Percentiles rank a stretch among this genome's conserved stretches.
Conservation (phyloP, 2,329 filamentous ascomycete genomes). For the Elsinoe batatas region DNA sequence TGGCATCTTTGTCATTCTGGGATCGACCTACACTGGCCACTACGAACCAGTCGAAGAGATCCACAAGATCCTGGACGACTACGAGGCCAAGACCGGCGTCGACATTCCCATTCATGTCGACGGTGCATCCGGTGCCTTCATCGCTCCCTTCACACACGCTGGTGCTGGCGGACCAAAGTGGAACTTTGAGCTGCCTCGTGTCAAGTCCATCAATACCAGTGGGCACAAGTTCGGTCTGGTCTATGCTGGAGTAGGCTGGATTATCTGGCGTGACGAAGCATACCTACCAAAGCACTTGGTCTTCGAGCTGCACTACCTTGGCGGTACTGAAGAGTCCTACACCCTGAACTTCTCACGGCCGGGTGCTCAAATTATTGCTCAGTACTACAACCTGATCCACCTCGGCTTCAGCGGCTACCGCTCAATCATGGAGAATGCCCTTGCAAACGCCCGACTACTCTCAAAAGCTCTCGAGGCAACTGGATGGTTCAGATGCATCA, state of each 20-base stretch:
- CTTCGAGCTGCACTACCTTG: constrained; percentile 62
- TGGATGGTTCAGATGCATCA: constrained; percentile 56
- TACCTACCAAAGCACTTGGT: constrained; percentile 58
- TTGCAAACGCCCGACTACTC: constrained; percentile 54
- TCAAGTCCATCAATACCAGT: constrained; percentile 57
- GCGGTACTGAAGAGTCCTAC: constrained; percentile 60
- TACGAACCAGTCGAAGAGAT: constrained; percentile 64
- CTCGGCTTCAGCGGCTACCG: constrained; percentile 58
- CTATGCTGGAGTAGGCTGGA: constrained; percentile 61
- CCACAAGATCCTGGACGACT: constrained; percentile 53
- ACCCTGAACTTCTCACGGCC: constrained; percentile 65
- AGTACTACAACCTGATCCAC: constrained; percentile 65
- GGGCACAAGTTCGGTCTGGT: constrained; percentile 56
- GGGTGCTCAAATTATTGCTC: constrained; percentile 58
- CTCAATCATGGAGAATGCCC: constrained; percentile 55
- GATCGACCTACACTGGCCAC: constrained; percentile 64
- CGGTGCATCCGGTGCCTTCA: constrained; percentile 51
- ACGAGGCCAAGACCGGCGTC: constrained; percentile 49
- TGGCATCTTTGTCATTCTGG: constrained; percentile 63
- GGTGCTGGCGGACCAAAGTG: constrained; percentile 49
- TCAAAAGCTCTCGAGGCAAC: constrained; percentile 55
- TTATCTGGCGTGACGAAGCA: constrained; percentile 56
- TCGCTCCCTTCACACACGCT: constrained; percentile 51
- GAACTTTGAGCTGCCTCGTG: constrained; percentile 52
- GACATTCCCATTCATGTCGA: constrained; percentile 62